Evolutionary conservation across 257 asterid genomes (phyloP), one percentile per base, ranked within the genome.

Genomic region (Cynanchum wilfordii): DNA sequence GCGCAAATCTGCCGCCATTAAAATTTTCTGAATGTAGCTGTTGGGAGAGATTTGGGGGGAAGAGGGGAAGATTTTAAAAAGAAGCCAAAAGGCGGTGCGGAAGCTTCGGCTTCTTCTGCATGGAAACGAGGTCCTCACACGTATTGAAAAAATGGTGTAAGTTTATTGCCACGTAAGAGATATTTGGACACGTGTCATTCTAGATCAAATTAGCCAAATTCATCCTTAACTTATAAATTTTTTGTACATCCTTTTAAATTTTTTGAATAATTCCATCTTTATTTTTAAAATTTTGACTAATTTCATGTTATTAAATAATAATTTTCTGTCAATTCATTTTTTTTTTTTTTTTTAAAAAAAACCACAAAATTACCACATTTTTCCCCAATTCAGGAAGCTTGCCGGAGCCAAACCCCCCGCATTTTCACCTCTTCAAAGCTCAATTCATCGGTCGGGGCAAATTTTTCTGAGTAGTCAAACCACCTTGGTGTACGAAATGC

Each of bases 1-100:
- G 11, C 97, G 85, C 66, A 91, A 30, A 72, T 91, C 95, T 45
- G 96, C 93, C 93, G 96, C 93, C 95, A 89, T 90, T 49, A 19
- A 1, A 24, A 55, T 15, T 20, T 30, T 33, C 38, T 25, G 3
- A 15, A 22, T 42, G 11, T 1, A 42, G 47, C 10, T 42, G 11
- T 10, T 42, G 10, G 2, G 6, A 13, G 27, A 17, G 15, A 63
- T 30, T 36, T 2, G 11, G 9, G 19, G 27, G 45, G 56, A 56
- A 3, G 47, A 40, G 47, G 47, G 2, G 47, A 57, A 45, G 70
- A 65, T 20, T 17, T 64, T 75, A 66, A 73, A 74, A 75, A 66
- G 8, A 0, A 25, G 51, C 65, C 24, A 71, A 33, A 55, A 20
- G 33, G 47, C 27, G 27, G 52, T 80, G 87, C 84, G 70, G 82